Conservation (phyloP, 2,329 filamentous ascomycete genomes). For the Volutella citrinella region DNA sequence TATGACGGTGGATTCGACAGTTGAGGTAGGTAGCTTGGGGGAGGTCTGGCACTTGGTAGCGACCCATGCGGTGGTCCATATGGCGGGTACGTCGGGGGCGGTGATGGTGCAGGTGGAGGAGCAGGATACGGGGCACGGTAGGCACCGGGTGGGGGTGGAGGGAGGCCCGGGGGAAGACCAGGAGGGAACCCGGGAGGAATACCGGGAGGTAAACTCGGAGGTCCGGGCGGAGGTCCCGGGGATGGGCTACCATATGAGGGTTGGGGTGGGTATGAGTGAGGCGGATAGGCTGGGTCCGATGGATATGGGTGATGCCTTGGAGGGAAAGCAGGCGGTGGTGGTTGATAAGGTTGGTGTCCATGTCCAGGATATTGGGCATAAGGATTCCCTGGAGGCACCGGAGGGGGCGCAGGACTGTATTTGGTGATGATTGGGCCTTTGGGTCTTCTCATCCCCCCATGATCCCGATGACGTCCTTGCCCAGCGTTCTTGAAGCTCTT, state of each 20-base stretch:
- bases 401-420: slow-evolving; percentile 27
- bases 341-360: slow-evolving; percentile 22
- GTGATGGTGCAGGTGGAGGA: slow-evolving; percentile 10
- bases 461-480: slow-evolving; percentile 25
- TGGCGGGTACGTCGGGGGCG: slow-evolving; percentile 11
- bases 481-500: slow-evolving; percentile 29
- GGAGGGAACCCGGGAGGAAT: slow-evolving; percentile 12
- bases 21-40: too few species aligned
- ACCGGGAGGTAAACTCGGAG: slow-evolving; percentile 20
- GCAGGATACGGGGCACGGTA: slow-evolving; percentile 12
- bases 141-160: slow-evolving; percentile 8
- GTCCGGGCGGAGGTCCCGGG: slow-evolving; percentile 16
- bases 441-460: slow-evolving; percentile 28
- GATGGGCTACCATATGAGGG: slow-evolving; percentile 15
- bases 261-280: slow-evolving; percentile 24
- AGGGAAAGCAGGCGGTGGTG: slow-evolving; percentile 21
- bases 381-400: slow-evolving; percentile 11
- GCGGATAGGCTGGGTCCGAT: slow-evolving; percentile 19
- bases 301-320: slow-evolving; percentile 21
- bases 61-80: slow-evolving; percentile 21
- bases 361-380: slow-evolving; percentile 25
- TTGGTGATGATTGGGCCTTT: slow-evolving; percentile 35
- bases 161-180: slow-evolving; percentile 11
- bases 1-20: too few species aligned
- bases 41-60: too few species aligned